A percentile compares a stretch with the other conserved stretches of the same genome.
Conservation (phyloP, 2,329 filamentous ascomycete genomes). For the Alternaria alternata region DNA sequence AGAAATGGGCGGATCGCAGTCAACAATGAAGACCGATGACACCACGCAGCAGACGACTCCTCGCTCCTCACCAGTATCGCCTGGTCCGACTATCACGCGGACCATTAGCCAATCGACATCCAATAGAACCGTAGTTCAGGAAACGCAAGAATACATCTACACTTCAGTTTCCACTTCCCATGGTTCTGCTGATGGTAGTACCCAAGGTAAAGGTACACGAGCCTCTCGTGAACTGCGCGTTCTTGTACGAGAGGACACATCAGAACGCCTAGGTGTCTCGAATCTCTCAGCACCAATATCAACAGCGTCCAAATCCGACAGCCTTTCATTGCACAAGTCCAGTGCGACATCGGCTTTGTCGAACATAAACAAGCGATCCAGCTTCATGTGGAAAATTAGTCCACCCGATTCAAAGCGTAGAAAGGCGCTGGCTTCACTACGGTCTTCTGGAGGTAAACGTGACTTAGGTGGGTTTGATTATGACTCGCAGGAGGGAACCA, state of each 20-base stretch:
- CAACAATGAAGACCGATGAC: slow-evolving; percentile 22
- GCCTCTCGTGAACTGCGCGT: slow-evolving; percentile 28
- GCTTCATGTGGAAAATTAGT: slow-evolving; percentile 19
- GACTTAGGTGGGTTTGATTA: slow-evolving; percentile 25
- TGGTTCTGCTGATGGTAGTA: slow-evolving; percentile 25
- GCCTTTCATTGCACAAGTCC: neutral
- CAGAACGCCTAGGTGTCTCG: slow-evolving; percentile 12
- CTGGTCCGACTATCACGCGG: slow-evolving; percentile 2
- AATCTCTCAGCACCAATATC: neutral
- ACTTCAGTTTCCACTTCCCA: slow-evolving; percentile 22
- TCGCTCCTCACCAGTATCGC: slow-evolving; percentile 18
- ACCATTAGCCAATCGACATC: neutral
- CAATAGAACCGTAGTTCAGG: neutral
- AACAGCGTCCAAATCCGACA: neutral
- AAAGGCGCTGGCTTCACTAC: slow-evolving; percentile 21
- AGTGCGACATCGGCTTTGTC: neutral
- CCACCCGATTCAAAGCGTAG: slow-evolving; percentile 32
- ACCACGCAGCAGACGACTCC: slow-evolving; percentile 33
- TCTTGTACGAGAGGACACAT: slow-evolving; percentile 33
- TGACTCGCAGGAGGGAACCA: slow-evolving; percentile 27
- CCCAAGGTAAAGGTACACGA: slow-evolving; percentile 29
- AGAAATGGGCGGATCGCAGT: slow-evolving; percentile 27
- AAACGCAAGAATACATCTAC: slow-evolving; percentile 7
- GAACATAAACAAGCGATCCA: slow-evolving; percentile 16
- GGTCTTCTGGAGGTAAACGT: slow-evolving; percentile 16